Evolutionary conservation across 768 basidiomycete species (phyloP), one percentile per base, ranked within the genome.

Genomic region (Lactarius hengduanensis): DNA sequence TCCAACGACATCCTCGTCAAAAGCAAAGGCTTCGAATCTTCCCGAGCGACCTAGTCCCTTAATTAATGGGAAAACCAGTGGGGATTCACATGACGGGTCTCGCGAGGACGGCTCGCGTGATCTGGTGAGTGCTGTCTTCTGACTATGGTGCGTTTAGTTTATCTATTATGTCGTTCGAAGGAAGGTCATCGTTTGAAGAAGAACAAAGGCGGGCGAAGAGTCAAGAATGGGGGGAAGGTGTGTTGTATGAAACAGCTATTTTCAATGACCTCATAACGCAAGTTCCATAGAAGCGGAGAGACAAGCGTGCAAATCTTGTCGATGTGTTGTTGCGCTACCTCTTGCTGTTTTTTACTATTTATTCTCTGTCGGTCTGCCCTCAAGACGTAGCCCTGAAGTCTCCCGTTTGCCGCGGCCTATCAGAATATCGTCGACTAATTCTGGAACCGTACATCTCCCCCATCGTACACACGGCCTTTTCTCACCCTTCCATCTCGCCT

Each of bases 391-490:
- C 78, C 34, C 76, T 77, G 16, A 74, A 82, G 67, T 79, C 81
- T 47, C 78, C 81, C 54, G 73, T 90, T 63, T 91, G 90, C 74
- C 84, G 84, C 53, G 83, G 84, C n/a, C 81, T 91, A 61, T 75
- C 82, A 60, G 78, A 82, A 66, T 91, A 90, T 75, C 83, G 83
- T 63, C 81, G 81, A 28, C 77, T 84, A 70, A 77, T 92, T 45
- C 78, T 92, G 64, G 88, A 91, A 63, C 90, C 90, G 2, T 90
- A 88, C 72, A 75, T 92, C 68, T 71, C 89, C 26, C 88, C 89
- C 3, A 81, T 84, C 18, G 74, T 91, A 63, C 81, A 81, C 67
- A 75, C 77, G 7, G 77, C 79, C 18, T 74, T 86, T 56, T 75
- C 80, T 0, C 86, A 88, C 70, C 81, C 86, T 36, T 74, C 82